phyloP scores from a whole-genome alignment of 2,329 filamentous ascomycete genomes.

The Epichloe scottii region DNA sequence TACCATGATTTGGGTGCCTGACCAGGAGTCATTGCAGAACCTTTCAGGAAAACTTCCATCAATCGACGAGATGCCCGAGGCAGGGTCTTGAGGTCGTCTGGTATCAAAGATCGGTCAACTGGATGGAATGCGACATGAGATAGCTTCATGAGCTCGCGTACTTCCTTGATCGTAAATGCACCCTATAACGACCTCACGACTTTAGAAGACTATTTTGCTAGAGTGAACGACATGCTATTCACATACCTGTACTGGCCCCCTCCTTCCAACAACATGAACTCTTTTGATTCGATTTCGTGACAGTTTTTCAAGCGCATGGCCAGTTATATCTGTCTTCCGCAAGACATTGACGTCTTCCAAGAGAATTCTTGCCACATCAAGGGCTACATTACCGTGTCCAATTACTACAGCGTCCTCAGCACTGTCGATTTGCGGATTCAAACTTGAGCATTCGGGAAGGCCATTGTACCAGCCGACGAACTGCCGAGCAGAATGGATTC shows the following conservation, averaged over 20 bases:
- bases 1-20: slow-evolving; percentile 60
- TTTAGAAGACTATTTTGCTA: neutral
- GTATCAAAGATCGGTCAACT: slow-evolving; percentile 53
- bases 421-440: slow-evolving; percentile 60
- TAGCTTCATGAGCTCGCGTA: slow-evolving; percentile 75
- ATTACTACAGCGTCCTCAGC: slow-evolving; percentile 80
- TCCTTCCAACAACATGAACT: slow-evolving; percentile 77
- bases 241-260: slow-evolving; percentile 73
- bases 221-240: neutral
- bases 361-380: slow-evolving; percentile 85
- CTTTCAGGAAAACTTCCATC: slow-evolving; percentile 70
- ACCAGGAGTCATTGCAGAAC: slow-evolving; percentile 40
- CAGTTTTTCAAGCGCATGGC: slow-evolving; percentile 64
- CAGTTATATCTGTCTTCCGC: slow-evolving; percentile 76
- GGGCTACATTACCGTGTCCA: slow-evolving; percentile 89
- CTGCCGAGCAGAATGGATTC: slow-evolving; percentile 76
- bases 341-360: slow-evolving; percentile 63
- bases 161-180: slow-evolving; percentile 90
- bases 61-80: slow-evolving; percentile 65
- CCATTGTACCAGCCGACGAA: slow-evolving; percentile 99
- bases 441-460: slow-evolving; percentile 62
- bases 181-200: slow-evolving; percentile 38
- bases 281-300: slow-evolving; percentile 61
- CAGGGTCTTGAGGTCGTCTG: slow-evolving; percentile 53
- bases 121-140: slow-evolving; percentile 59